A percentile compares a stretch with the other conserved stretches of the same genome.
phyloP scores from a whole-genome alignment of 495 filamentous ascomycete species.

The Apodospora peruviana region DNA sequence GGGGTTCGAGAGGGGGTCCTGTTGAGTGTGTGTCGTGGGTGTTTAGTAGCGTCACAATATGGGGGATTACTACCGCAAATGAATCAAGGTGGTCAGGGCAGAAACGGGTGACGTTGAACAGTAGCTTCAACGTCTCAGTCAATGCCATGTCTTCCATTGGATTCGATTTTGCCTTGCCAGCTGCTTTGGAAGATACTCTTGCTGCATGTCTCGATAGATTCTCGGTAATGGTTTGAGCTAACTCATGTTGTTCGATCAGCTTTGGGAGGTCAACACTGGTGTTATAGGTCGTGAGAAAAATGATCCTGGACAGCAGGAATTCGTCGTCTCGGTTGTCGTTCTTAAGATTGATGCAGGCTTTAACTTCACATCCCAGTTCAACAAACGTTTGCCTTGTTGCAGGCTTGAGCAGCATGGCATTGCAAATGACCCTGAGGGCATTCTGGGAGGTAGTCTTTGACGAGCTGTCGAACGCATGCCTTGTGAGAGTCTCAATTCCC shows the following conservation, averaged over 20 bases:
- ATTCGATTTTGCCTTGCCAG: conserved; percentile 30
- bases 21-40: conserved; percentile 26
- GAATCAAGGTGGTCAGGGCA: conserved; percentile 44
- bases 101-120: conserved; percentile 72
- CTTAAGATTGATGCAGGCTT: conserved; percentile 67
- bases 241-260: conserved; percentile 62
- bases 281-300: conserved; percentile 83
- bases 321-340: conserved; percentile 79
- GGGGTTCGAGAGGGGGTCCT: conserved; percentile 36
- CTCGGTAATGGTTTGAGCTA: conserved; percentile 63
- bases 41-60: conserved; percentile 66
- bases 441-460: conserved; percentile 60
- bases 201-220: conserved; percentile 64
- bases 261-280: conserved; percentile 62
- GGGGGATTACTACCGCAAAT: conserved; percentile 64
- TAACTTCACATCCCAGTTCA: conserved; percentile 66
- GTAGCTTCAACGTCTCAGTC: conserved; percentile 75
- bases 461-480: conserved; percentile 63
- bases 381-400: conserved; percentile 75
- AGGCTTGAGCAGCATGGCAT: conserved; percentile 68
- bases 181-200: conserved; percentile 11
- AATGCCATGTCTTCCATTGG: conserved; percentile 77
- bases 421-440: conserved; percentile 82
- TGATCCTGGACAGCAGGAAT: conserved; percentile 74
- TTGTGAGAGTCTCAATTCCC: conserved; percentile 69